Percentiles rank a stretch among this genome's conserved stretches.
Conservation (phyloP, 176 grass and related monocot genomes). For the Eremochloa ophiuroides region DNA sequence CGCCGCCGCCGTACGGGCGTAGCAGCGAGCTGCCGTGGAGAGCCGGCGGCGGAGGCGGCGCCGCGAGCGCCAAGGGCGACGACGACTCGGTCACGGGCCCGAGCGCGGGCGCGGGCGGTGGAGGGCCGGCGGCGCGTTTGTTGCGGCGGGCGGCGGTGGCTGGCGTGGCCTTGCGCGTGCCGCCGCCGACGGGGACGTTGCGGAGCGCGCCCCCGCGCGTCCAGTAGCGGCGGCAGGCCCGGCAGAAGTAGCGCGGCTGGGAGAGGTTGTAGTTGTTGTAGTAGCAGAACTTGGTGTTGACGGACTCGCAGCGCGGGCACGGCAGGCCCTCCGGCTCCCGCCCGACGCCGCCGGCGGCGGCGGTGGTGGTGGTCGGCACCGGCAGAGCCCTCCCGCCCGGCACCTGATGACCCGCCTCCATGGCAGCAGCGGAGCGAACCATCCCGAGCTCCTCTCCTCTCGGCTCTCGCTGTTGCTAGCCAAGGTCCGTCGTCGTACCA, state of each 20-base stretch:
- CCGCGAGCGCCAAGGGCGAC: background rate
- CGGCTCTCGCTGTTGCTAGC: background rate
- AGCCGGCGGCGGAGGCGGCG: background rate
- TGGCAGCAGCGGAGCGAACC: background rate
- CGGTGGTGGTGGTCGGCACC: background rate
- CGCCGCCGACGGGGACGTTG: constrained; percentile 66
- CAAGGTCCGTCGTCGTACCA: background rate
- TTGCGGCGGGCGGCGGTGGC: background rate
- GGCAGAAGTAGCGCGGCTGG: constrained; percentile 74
- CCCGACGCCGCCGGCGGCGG: background rate
- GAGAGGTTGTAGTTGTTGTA: constrained; percentile 96
- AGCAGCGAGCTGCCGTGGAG: background rate
- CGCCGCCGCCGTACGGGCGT: constrained; percentile 2
- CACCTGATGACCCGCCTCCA: background rate
- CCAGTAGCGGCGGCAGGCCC: constrained; percentile 69
- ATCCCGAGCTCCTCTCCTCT: background rate
- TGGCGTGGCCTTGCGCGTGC: constrained; percentile 39
- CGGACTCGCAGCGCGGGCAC: constrained; percentile 79
- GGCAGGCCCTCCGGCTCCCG: constrained; percentile 42
- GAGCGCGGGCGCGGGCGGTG: too few relatives aligned
- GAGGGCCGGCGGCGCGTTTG: background rate
- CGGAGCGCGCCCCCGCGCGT: constrained; percentile 65
- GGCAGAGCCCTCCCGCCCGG: background rate
- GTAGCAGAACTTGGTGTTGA: constrained; percentile 97
- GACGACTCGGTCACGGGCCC: background rate